phyloP scores from a whole-genome alignment of 257 asterid species.

The Prunella vulgaris region DNA sequence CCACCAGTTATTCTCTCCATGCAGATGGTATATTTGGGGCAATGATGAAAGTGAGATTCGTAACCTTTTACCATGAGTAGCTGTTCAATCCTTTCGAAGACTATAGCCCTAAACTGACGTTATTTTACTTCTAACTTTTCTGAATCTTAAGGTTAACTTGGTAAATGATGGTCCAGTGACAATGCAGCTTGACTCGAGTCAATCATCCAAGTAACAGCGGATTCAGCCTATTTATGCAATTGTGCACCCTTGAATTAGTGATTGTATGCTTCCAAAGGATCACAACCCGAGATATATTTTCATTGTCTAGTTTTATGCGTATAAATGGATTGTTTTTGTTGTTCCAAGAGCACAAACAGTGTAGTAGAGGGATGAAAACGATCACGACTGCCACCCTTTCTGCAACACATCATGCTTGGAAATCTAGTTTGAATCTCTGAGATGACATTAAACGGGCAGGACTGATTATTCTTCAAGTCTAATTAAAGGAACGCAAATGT shows the following conservation, averaged over 20 bases:
- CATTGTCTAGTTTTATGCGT: neutral
- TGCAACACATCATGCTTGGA: neutral
- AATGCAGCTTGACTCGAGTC: slow-evolving; percentile 84
- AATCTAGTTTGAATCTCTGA: neutral
- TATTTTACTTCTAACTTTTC: neutral
- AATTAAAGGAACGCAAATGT: neutral
- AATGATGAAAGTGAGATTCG: slow-evolving; percentile 72
- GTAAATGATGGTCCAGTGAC: slow-evolving; percentile 95
- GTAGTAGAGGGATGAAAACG: slow-evolving; percentile 2
- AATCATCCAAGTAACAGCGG: slow-evolving; percentile 47
- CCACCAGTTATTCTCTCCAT: slow-evolving; percentile 2
- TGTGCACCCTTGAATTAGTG: neutral
- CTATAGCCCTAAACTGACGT: slow-evolving; percentile 1
- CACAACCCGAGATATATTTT: neutral
- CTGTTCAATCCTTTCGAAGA: neutral
- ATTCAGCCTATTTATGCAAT: neutral
- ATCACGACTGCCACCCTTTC: neutral
- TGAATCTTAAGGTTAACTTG: slow-evolving; percentile 59
- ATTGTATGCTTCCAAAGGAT: neutral
- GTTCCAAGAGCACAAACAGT: slow-evolving; percentile 32
- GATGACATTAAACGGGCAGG: neutral
- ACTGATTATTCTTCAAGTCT: neutral
- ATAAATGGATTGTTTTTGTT: neutral
- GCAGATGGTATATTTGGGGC: slow-evolving; percentile 96
- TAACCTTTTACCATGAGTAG: slow-evolving; percentile 11